Base-by-base conservation (phyloP, 257 asterid genomes). In the Fraxinus anomala region DNA sequence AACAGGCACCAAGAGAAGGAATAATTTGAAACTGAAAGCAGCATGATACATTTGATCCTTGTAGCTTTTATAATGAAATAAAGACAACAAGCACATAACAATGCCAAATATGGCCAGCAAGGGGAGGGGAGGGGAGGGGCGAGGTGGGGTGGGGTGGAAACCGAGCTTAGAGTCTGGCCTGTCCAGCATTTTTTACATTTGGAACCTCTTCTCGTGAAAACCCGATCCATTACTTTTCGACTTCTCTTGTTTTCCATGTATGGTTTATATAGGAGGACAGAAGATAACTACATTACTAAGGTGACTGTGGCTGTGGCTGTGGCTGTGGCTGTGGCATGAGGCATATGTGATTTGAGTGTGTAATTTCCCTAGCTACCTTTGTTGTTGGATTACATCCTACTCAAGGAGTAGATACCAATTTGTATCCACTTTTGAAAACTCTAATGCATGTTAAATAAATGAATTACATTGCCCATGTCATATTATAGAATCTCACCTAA, bases 131-230 rank as follows among this genome's bases (percentile, higher is more conserved):
- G 33, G 33, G 33, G 30, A n/a, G n/a, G n/a, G n/a, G n/a, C n/a
- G n/a, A n/a, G n/a, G 96, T 76, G 93, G 93, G 17, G 88, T 76
- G 1, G 91, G 88, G 70, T 5, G 9, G 39, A 37, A 37, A 88
- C 76, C 79, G 92, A 86, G 77, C 89, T 77, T 66, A 82, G 5
- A 70, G 85, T 79, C 72, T 84, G 89, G 42, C 79, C 86, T 5
- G 82, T 79, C 90, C 92, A 85, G 21, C 93, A 87, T 39, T 77
- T 88, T 80, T 88, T 91, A 89, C 89, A 85, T 74, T 86, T 85
- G 4, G 89, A 86, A 31, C 89, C 90, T 65, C 90, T 81, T 71
- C 72, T 83, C 71, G 85, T 54, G 26, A 77, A 79, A 9, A 85
- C n/a, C 91, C 82, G 81, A 83, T 82, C 91, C 93, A 91, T 92